A percentile compares a stretch with the other conserved stretches of the same genome.
These are phyloP conservation scores for Basidiobolus meristosporus DNA, from an alignment of 371 early-diverging fungal species.

Conservation along the genomic window DNA sequence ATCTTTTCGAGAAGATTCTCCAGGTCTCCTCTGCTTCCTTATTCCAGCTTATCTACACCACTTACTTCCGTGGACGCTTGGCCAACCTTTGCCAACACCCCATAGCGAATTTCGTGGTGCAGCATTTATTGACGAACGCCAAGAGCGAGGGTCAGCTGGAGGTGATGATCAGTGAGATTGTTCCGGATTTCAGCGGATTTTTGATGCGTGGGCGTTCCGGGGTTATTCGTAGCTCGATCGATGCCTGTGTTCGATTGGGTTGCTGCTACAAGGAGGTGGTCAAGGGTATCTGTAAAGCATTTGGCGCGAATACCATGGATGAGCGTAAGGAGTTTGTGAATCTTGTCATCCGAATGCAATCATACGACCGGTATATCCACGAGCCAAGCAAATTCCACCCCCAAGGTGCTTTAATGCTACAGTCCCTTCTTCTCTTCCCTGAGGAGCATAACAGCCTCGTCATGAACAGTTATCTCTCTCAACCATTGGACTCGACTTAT, in stretches of 20 bases:
- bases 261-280: conserved; percentile 33
- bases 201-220: conserved; percentile 33
- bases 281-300: conserved; percentile 25
- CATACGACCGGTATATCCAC: no score
- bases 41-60: conserved; percentile 38
- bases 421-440: conserved; percentile 41
- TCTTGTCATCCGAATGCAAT: conserved; percentile 36
- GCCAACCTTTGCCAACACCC: conserved; percentile 40
- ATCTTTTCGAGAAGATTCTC: conserved; percentile 33
- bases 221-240: conserved; percentile 37
- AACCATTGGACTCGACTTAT: conserved; percentile 8
- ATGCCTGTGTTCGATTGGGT: conserved; percentile 35
- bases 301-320: conserved; percentile 20
- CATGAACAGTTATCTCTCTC: conserved; percentile 39
- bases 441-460: conserved; percentile 31
- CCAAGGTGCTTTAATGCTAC: conserved; percentile 52
- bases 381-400: no score
- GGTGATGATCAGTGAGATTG: conserved; percentile 31
- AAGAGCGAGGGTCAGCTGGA: conserved; percentile 33
- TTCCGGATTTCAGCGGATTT: conserved; percentile 26
- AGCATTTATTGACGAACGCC: conserved; percentile 37
- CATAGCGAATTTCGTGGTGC: conserved; percentile 67
- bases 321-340: conserved; percentile 32
- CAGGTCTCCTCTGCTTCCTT: conserved; percentile 27
- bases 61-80: conserved; percentile 35